phyloP scores from a whole-genome alignment of 2,329 filamentous ascomycete genomes.

The Fusarium sp. region DNA sequence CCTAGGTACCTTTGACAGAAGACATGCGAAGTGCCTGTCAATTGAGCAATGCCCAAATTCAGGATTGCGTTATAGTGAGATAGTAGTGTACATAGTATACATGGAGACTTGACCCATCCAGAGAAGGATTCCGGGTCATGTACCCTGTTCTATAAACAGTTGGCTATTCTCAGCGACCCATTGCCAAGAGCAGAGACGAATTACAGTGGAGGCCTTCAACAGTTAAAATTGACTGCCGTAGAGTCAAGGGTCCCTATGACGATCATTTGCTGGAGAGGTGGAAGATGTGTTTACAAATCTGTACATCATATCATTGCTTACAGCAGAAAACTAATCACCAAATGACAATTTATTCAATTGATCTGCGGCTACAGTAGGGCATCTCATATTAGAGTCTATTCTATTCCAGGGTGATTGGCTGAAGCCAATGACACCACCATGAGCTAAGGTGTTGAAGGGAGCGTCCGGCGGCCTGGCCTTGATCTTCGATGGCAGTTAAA shows the following conservation, averaged over 20 bases:
- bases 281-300: neutral
- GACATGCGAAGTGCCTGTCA: neutral
- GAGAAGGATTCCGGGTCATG: neutral
- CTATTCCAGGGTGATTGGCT: neutral
- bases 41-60: neutral
- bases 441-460: neutral
- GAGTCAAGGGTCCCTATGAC: conserved; percentile 10
- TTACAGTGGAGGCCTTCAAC: neutral
- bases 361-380: neutral
- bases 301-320: neutral
- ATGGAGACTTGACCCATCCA: neutral
- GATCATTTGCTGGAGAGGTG: neutral
- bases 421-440: neutral
- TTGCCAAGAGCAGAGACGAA: conserved; percentile 4
- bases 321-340: neutral
- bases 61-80: neutral
- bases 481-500: neutral
- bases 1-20: neutral
- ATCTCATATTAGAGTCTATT: neutral
- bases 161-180: neutral
- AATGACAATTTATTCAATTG: neutral
- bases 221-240: conserved; percentile 1
- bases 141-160: neutral
- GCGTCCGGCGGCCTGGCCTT: neutral
- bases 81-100: no score